Conservation (phyloP, 495 filamentous ascomycete species). For the Astrocystis sublimbata region DNA sequence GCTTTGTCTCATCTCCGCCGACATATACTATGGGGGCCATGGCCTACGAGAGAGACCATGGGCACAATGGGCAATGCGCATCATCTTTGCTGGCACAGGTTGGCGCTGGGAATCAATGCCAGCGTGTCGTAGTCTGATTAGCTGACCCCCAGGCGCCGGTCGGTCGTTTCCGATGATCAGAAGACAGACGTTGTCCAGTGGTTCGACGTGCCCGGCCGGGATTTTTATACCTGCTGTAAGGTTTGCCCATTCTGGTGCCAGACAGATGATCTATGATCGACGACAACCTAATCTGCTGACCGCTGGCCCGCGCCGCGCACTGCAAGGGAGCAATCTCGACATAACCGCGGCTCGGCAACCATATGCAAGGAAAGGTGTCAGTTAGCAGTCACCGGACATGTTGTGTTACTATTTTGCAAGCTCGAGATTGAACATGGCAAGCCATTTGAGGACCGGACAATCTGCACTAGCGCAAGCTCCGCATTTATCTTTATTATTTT, state of each 20-base stretch:
- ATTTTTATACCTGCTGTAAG: neutral
- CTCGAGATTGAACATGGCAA: conserved; percentile 6
- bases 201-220: neutral
- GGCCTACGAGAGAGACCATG: conserved; percentile 10
- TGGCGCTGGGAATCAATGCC: conserved; percentile 10
- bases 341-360: too few relatives aligned
- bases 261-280: neutral
- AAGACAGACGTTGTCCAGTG: neutral
- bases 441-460: conserved; percentile 2
- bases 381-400: conserved; percentile 15
- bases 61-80: neutral
- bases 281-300: conserved; percentile 5
- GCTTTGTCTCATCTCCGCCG: conserved; percentile 7
- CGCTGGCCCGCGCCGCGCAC: neutral
- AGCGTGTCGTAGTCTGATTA: conserved; percentile 23
- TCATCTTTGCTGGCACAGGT: too few relatives aligned
- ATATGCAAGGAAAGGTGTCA: neutral
- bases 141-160: conserved; percentile 12
- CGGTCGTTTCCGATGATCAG: conserved; percentile 11
- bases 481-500: too few relatives aligned
- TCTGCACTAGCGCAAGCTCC: conserved; percentile 10
- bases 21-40: neutral
- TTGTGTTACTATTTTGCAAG: conserved; percentile 13
- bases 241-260: neutral
- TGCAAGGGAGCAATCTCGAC: too few relatives aligned